Conservation (phyloP, 2,329 filamentous ascomycete genomes). For the Cercospora sp. region DNA sequence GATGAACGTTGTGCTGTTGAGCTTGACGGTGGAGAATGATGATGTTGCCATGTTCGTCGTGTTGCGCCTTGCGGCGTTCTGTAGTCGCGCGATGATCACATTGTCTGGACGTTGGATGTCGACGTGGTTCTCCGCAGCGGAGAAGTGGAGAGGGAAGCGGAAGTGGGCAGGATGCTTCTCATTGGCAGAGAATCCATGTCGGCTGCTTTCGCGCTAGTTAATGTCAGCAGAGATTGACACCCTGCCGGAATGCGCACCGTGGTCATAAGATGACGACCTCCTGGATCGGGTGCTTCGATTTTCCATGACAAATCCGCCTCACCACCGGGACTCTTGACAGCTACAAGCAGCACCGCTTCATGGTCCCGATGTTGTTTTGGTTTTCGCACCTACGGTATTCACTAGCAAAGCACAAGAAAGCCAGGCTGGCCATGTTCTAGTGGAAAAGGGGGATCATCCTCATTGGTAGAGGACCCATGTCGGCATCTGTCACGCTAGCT, state of each 20-base stretch:
- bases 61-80: not conserved
- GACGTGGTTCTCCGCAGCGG: not conserved
- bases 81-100: not conserved
- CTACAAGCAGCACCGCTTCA: not conserved
- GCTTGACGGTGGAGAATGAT: slow-evolving; percentile 41
- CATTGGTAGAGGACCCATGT: not conserved
- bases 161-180: not conserved
- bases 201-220: not conserved
- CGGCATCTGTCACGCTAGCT: not conserved
- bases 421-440: too few relatives aligned
- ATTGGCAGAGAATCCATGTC: not conserved
- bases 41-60: not conserved
- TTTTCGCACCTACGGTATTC: not conserved
- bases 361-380: not conserved
- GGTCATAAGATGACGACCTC: not conserved
- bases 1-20: slow-evolving; percentile 50
- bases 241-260: not conserved
- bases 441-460: too few relatives aligned
- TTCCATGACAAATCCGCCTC: not conserved
- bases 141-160: not conserved
- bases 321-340: not conserved
- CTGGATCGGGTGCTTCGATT: not conserved
- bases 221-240: not conserved
- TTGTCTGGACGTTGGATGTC: not conserved
- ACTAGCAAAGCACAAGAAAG: not conserved